A percentile compares a stretch with the other conserved stretches of the same genome.
phyloP scores from a whole-genome alignment of 345 rosid genomes.

The Citropsis articulata region DNA sequence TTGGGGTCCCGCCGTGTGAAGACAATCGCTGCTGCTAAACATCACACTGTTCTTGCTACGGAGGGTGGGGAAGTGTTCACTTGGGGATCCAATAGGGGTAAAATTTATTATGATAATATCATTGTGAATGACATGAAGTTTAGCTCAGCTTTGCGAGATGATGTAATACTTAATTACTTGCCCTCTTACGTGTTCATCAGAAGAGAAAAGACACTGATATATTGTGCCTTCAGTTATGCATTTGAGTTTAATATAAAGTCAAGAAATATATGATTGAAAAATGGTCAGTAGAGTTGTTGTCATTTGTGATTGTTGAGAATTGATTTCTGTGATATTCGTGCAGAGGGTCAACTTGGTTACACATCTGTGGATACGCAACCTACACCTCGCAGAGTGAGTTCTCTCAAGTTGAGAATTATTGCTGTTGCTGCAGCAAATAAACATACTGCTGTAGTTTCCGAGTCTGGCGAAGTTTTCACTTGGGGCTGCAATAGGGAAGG shows the following conservation, averaged over 20 bases:
- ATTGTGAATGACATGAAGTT: conserved; percentile 9
- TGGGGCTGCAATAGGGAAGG: conserved; percentile 99
- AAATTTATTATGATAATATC: conserved; percentile 2
- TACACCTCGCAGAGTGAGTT: conserved; percentile 89
- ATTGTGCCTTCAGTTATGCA: neutral
- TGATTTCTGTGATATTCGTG: conserved; percentile 24
- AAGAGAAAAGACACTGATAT: neutral
- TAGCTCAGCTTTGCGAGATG: neutral
- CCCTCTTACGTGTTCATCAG: neutral
- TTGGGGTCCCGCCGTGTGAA: conserved; percentile 79
- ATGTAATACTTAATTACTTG: neutral
- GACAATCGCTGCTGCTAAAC: conserved; percentile 97
- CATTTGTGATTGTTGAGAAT: conserved; percentile 15
- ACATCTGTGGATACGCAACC: conserved; percentile 96
- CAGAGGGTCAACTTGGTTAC: conserved; percentile 99
- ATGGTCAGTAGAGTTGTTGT: neutral
- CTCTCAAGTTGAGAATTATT: conserved; percentile 65
- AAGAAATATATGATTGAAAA: conserved; percentile 8
- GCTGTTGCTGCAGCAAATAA: conserved; percentile 97
- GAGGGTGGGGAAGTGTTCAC: conserved; percentile 90
- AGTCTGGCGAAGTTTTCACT: conserved; percentile 88
- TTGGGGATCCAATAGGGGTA: conserved; percentile 99
- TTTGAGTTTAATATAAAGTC: conserved; percentile 5
- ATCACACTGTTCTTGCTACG: conserved; percentile 90
- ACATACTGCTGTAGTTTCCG: conserved; percentile 91